These are phyloP conservation scores for Fomitopsis pulvina DNA, from an alignment of 768 basidiomycete species.

Conservation along the genomic window DNA sequence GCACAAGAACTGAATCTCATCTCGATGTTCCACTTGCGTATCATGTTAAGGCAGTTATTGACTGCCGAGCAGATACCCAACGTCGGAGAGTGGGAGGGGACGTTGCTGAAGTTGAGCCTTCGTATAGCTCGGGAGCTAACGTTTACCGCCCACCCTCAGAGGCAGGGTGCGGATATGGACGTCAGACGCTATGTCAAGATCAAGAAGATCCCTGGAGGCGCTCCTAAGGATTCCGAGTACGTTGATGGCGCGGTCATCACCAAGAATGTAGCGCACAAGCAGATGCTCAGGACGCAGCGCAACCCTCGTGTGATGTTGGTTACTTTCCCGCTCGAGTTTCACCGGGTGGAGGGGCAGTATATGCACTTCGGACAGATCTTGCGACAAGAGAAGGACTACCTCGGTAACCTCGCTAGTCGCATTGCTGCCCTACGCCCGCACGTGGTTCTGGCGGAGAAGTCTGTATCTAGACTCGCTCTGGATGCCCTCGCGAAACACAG, in stretches of 20 bases:
- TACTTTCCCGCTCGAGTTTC: constrained; percentile 92
- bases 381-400: constrained; percentile 89
- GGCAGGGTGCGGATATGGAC: constrained; percentile 91
- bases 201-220: constrained; percentile 95
- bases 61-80: constrained; percentile 78
- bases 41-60: constrained; percentile 90
- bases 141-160: constrained; percentile 61
- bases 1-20: constrained; percentile 78
- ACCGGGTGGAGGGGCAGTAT: constrained; percentile 88
- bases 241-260: constrained; percentile 96
- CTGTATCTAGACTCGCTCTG: constrained; percentile 85
- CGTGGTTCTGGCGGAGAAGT: constrained; percentile 85
- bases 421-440: constrained; percentile 91
- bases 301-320: constrained; percentile 96
- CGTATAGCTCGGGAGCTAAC: constrained; percentile 82
- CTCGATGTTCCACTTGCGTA: constrained; percentile 84
- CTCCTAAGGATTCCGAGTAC: constrained; percentile 90
- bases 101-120: constrained; percentile 72
- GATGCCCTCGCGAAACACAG: constrained; percentile 80
- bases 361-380: constrained; percentile 88
- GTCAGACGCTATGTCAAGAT: constrained; percentile 94
- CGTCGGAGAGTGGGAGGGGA: constrained; percentile 82
- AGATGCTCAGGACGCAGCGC: constrained; percentile 75
- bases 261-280: constrained; percentile 96
- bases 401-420: constrained; percentile 79